Evolutionary conservation across 805 yeast species (phyloP).

Genomic region (Saturnispora saitoi): DNA sequence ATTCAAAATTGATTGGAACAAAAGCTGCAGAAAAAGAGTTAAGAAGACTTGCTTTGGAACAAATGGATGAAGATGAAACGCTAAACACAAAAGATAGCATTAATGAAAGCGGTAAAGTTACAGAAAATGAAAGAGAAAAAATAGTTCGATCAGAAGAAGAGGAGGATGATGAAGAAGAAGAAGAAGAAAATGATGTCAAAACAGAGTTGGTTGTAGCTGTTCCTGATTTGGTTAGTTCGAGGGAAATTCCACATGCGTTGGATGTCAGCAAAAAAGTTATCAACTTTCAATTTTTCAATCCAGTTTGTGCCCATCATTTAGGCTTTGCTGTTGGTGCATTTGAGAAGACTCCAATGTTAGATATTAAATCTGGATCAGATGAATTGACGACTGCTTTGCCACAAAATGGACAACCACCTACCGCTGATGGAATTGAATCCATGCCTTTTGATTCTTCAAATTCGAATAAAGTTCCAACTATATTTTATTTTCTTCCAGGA

Average conservation of each 20-base stretch:
- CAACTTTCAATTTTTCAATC: slow-evolving; percentile 70
- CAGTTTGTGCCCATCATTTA: slow-evolving; percentile 87
- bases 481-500: slow-evolving; percentile 57
- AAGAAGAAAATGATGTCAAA: slow-evolving; percentile 35
- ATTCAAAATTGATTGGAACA: slow-evolving; percentile 35
- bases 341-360: slow-evolving; percentile 49
- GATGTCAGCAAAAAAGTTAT: slow-evolving; percentile 70
- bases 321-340: slow-evolving; percentile 95
- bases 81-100: slow-evolving; percentile 11
- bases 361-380: slow-evolving; percentile 28
- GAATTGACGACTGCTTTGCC: slow-evolving; percentile 17
- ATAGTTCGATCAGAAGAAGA: slow-evolving; percentile 19
- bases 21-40: slow-evolving; percentile 28
- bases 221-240: slow-evolving; percentile 59
- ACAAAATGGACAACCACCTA: slow-evolving; percentile 22
- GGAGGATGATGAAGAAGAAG: slow-evolving; percentile 34
- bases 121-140: slow-evolving; percentile 20
- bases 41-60: slow-evolving; percentile 21
- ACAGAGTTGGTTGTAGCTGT: slow-evolving; percentile 55
- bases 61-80: slow-evolving; percentile 31
- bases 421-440: slow-evolving; percentile 19
- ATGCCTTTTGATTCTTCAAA: slow-evolving; percentile 14
- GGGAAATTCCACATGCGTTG: slow-evolving; percentile 65
- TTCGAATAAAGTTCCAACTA: slow-evolving; percentile 40
- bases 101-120: slow-evolving; percentile 29